Conservation (phyloP, 371 early-diverging fungal genomes). For the Capniomyces stellatus region DNA sequence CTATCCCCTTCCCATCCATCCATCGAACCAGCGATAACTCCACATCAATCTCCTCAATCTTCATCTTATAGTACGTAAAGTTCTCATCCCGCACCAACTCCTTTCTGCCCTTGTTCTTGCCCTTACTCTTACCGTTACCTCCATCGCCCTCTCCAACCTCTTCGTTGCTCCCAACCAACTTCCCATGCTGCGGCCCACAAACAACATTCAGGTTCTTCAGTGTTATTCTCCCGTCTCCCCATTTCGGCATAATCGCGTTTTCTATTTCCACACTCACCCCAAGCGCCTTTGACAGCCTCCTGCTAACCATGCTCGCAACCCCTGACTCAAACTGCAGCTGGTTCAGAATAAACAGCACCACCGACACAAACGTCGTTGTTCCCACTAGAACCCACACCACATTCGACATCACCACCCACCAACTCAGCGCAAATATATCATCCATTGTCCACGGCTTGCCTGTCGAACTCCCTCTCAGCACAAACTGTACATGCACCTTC, state of each 20-base stretch:
- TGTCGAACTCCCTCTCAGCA: conserved; percentile 16
- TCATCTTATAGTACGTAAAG: conserved; percentile 73
- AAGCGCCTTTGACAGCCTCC: conserved; percentile 59
- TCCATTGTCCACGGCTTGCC: conserved; percentile 69
- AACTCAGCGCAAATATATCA: conserved; percentile 71
- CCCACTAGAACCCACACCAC: conserved; percentile 67
- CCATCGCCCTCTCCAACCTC: not conserved
- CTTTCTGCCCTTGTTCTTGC: not conserved
- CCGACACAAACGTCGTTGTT: conserved; percentile 77
- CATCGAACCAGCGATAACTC: conserved; percentile 72
- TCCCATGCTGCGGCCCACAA: conserved; percentile 24
- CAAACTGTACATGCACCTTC: conserved; percentile 12
- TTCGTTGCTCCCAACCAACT: conserved; percentile 8
- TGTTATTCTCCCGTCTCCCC: conserved; percentile 76
- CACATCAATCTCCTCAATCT: conserved; percentile 66
- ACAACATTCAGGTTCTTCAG: conserved; percentile 60
- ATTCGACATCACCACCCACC: conserved; percentile 79
- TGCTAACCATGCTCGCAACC: conserved; percentile 53
- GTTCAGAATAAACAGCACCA: conserved; percentile 64
- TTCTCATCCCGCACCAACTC: conserved; percentile 34
- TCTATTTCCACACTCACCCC: conserved; percentile 77
- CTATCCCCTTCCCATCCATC: conserved; percentile 79
- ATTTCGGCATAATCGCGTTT: conserved; percentile 79
- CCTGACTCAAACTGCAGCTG: conserved; percentile 78
- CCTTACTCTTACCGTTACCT: not conserved